A percentile compares a stretch with the other conserved stretches of the same genome.
These are phyloP conservation scores for Trapa incisa DNA, from an alignment of 345 rosid genomes.

Conservation along the genomic window DNA sequence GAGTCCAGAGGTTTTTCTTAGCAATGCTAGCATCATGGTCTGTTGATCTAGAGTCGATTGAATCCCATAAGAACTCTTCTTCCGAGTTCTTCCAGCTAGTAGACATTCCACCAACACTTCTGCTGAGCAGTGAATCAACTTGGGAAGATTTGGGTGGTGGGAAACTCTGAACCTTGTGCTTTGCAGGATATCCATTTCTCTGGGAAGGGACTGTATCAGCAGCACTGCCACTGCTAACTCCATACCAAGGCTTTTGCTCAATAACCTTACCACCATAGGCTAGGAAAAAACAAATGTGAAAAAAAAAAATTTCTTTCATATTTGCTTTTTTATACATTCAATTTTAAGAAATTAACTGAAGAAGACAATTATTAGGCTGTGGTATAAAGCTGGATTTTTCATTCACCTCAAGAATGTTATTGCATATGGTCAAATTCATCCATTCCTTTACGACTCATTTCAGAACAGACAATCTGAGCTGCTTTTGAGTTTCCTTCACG, in stretches of 20 bases:
- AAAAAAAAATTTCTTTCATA: not conserved
- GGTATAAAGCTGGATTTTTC: constrained; percentile 2
- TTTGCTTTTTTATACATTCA: constrained; percentile 13
- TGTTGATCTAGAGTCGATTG: constrained; percentile 50
- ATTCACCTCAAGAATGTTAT: constrained; percentile 93
- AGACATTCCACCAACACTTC: constrained; percentile 33
- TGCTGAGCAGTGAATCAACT: constrained; percentile 25
- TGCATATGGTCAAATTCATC: constrained; percentile 52
- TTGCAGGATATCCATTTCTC: constrained; percentile 44
- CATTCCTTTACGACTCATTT: constrained; percentile 32
- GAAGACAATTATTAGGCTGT: constrained; percentile 2
- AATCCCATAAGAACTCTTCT: constrained; percentile 95
- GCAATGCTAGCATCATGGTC: constrained; percentile 40
- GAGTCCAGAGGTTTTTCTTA: constrained; percentile 39
- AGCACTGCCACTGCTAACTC: constrained; percentile 29
- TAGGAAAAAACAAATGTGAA: not conserved
- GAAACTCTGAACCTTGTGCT: constrained; percentile 40
- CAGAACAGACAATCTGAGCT: constrained; percentile 35
- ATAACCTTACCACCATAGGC: constrained; percentile 25
- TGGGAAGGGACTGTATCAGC: constrained; percentile 45
- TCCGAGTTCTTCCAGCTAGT: constrained; percentile 81
- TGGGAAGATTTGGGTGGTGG: constrained; percentile 33
- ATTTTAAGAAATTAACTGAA: constrained; percentile 10
- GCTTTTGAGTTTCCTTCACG: constrained; percentile 44
- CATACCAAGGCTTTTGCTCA: constrained; percentile 56